phyloP scores from a whole-genome alignment of 176 grass and related monocot species.

The Canna indica region DNA sequence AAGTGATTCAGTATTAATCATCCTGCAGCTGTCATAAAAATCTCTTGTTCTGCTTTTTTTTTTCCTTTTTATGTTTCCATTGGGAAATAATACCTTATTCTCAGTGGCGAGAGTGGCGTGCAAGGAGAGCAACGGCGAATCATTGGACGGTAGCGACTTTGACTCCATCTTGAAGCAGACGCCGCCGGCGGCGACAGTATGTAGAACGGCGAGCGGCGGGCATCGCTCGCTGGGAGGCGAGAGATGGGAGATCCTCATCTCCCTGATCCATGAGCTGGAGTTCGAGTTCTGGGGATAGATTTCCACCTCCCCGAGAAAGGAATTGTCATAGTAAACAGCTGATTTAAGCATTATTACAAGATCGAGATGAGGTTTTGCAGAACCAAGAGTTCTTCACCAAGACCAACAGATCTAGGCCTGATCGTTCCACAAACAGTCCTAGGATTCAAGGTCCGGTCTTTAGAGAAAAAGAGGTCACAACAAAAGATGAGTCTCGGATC shows the following conservation, averaged over 20 bases:
- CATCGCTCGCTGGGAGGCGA: slow-evolving; percentile 79
- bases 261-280: slow-evolving; percentile 44
- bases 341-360: slow-evolving; percentile 65
- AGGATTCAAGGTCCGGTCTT: background rate
- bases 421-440: slow-evolving; percentile 4
- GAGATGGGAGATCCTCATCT: slow-evolving; percentile 83
- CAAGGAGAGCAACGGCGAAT: slow-evolving; percentile 55
- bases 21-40: slow-evolving; percentile 10
- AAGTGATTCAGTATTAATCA: slow-evolving; percentile 12
- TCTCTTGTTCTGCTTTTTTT: slow-evolving; percentile 5
- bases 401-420: slow-evolving; percentile 17
- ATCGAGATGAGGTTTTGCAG: slow-evolving; percentile 9
- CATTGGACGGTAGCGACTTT: slow-evolving; percentile 33
- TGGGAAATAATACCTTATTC: slow-evolving; percentile 97
- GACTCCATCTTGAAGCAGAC: slow-evolving; percentile 91
- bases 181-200: slow-evolving; percentile 52
- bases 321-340: slow-evolving; percentile 47
- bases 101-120: slow-evolving; percentile 80
- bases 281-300: slow-evolving; percentile 70
- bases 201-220: slow-evolving; percentile 76
- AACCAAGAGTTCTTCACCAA: background rate
- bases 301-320: slow-evolving; percentile 59
- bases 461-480: background rate
- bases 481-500: background rate
- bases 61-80: slow-evolving; percentile 22